Conservation (phyloP, 2,329 filamentous ascomycete species). For the Colletotrichum eleusines region DNA sequence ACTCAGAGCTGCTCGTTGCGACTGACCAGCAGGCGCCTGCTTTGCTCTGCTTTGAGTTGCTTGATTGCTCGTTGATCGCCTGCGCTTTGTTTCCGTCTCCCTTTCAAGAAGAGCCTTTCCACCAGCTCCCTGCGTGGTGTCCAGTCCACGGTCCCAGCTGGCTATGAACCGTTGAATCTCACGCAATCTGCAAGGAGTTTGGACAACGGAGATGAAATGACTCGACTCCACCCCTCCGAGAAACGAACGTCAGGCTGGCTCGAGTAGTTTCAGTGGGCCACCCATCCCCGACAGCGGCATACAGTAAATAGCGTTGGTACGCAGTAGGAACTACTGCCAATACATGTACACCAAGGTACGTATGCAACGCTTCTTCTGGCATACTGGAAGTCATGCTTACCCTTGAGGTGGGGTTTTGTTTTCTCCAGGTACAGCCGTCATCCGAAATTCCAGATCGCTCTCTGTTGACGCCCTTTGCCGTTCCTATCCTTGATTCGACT, state of each 20-base stretch:
- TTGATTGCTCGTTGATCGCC: slow-evolving; percentile 13
- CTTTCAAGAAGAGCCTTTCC: slow-evolving; percentile 1
- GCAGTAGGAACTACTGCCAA: slow-evolving; percentile 21
- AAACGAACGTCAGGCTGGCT: slow-evolving; percentile 24
- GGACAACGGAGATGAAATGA: slow-evolving; percentile 40
- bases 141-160: slow-evolving; percentile 12
- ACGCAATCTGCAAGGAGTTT: slow-evolving; percentile 36
- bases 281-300: too few relatives aligned
- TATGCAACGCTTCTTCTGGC: slow-evolving; percentile 22
- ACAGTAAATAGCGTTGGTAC: too few relatives aligned
- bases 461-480: slow-evolving; percentile 12
- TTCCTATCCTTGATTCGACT: slow-evolving; percentile 32
- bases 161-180: slow-evolving; percentile 1
- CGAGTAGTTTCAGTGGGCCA: slow-evolving; percentile 25
- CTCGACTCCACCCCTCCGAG: slow-evolving; percentile 15
- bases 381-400: slow-evolving; percentile 14
- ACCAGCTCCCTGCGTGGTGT: slow-evolving; percentile 4
- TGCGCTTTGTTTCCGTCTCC: slow-evolving; percentile 9
- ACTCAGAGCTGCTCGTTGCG: slow-evolving; percentile 3
- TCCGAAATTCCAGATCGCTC: slow-evolving; percentile 32
- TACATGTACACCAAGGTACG: not conserved
- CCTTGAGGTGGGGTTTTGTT: slow-evolving; percentile 10
- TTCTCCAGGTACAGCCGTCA: slow-evolving; percentile 32
- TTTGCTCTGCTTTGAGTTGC: not conserved
- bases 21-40: not conserved